These are phyloP conservation scores for Nemophila menziesii DNA, from an alignment of 257 asterid species.

Conservation along the genomic window DNA sequence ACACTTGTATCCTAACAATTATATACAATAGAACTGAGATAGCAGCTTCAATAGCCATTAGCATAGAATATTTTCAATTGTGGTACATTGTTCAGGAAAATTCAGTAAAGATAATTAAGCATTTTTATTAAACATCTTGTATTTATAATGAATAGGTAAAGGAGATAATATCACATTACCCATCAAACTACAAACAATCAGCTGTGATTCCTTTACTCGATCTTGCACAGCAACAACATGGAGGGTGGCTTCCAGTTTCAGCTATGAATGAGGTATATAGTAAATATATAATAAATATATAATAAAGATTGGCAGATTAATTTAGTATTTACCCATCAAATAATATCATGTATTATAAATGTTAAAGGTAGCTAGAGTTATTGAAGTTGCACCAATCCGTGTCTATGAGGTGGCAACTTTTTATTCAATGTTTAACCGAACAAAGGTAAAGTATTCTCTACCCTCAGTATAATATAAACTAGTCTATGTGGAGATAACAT, in stretches of 20 bases:
- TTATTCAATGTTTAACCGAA: constrained; percentile 93
- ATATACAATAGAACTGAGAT: no score
- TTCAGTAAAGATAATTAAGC: no score
- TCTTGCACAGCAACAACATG: constrained; percentile 96
- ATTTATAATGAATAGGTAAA: constrained; percentile 42
- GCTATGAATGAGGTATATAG: constrained; percentile 88
- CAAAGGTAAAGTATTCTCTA: constrained; percentile 46
- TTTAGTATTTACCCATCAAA: neutral
- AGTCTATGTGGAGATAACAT: constrained; percentile 9
- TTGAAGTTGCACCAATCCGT: constrained; percentile 97
- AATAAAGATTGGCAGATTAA: neutral
- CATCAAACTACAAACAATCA: constrained; percentile 91
- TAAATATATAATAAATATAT: neutral
- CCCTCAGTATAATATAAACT: constrained; percentile 5
- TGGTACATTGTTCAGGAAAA: no score
- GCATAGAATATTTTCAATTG: no score
- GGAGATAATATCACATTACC: constrained; percentile 83
- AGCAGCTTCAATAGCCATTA: no score
- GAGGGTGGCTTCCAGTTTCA: constrained; percentile 99
- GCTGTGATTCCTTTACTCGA: constrained; percentile 92
- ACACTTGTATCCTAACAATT: no score
- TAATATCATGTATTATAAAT: constrained; percentile 11
- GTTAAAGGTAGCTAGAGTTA: constrained; percentile 71
- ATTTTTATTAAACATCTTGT: no score
- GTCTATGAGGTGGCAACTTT: constrained; percentile 97